Conservation (phyloP, 371 early-diverging fungal species). For the Aphelidium insulamus region DNA sequence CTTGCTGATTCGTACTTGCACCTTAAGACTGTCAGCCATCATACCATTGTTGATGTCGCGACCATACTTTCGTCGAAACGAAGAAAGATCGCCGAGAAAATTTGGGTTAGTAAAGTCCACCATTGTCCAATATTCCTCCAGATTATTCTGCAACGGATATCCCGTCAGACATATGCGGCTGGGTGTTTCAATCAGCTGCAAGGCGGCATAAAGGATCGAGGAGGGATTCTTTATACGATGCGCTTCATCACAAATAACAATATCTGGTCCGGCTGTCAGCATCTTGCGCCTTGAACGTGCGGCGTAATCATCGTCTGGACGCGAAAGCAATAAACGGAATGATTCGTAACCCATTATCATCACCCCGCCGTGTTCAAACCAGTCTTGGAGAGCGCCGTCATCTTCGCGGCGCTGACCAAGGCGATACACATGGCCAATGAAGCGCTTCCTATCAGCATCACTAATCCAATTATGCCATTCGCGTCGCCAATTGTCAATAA, state of each 20-base stretch:
- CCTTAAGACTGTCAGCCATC: conserved; percentile 12
- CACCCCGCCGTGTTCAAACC: conserved; percentile 34
- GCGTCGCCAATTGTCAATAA: too few relatives aligned
- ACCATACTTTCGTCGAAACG: conserved; percentile 31
- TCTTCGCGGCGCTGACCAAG: too few relatives aligned
- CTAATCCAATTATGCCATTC: too few relatives aligned
- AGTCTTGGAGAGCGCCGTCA: conserved; percentile 22
- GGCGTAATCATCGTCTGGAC: not conserved
- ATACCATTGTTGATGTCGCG: conserved; percentile 39
- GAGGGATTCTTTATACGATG: conserved; percentile 51
- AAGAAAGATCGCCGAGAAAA: conserved; percentile 22
- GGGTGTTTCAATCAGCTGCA: conserved; percentile 21
- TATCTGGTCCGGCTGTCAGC: conserved; percentile 31
- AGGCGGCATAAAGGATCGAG: conserved; percentile 14
- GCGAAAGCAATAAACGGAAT: conserved; percentile 14
- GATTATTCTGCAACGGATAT: conserved; percentile 64
- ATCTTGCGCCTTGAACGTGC: conserved; percentile 10
- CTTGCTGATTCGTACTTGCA: conserved; percentile 8
- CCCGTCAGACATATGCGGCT: conserved; percentile 63
- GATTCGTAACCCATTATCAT: conserved; percentile 36
- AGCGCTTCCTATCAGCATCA: too few relatives aligned
- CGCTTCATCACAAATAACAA: conserved; percentile 65
- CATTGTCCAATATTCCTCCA: conserved; percentile 49
- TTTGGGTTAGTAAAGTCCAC: conserved; percentile 40
- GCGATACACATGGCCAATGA: too few relatives aligned